phyloP scores from a whole-genome alignment of 1,139 yeast species.

The Sugiyamaella grinbergsii region DNA sequence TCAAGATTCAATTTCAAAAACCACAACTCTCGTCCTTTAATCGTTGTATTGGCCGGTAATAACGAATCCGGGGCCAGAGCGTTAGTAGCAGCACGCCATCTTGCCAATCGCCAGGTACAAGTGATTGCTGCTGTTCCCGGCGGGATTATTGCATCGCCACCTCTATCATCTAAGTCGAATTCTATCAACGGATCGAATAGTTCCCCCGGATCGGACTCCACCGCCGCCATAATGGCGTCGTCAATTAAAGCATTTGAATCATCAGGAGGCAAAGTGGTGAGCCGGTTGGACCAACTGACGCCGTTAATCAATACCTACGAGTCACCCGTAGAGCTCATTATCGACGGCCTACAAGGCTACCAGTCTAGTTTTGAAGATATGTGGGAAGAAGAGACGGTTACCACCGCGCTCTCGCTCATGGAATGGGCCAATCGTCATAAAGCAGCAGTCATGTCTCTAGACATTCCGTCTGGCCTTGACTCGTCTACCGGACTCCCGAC shows the following conservation, averaged over 20 bases:
- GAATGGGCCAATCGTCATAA: constrained; percentile 63
- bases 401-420: constrained; percentile 52
- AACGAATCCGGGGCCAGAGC: constrained; percentile 76
- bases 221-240: constrained; percentile 5
- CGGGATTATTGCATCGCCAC: constrained; percentile 5
- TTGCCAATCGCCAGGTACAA: constrained; percentile 72
- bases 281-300: constrained; percentile 43
- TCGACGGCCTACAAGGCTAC: constrained; percentile 84
- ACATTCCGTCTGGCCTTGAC: constrained; percentile 82
- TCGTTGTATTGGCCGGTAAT: constrained; percentile 70
- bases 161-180: not conserved
- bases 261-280: constrained; percentile 55
- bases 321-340: constrained; percentile 73
- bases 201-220: not conserved
- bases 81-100: constrained; percentile 76
- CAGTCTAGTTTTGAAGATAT: constrained; percentile 64
- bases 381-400: constrained; percentile 50
- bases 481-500: constrained; percentile 70
- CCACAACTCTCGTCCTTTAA: constrained; percentile 79
- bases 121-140: constrained; percentile 60
- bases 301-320: constrained; percentile 52
- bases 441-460: constrained; percentile 65
- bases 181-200: not conserved
- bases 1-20: constrained; percentile 60
- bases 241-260: constrained; percentile 49